Conservation (phyloP, 2,329 filamentous ascomycete genomes). For the Colletotrichum sidae region DNA sequence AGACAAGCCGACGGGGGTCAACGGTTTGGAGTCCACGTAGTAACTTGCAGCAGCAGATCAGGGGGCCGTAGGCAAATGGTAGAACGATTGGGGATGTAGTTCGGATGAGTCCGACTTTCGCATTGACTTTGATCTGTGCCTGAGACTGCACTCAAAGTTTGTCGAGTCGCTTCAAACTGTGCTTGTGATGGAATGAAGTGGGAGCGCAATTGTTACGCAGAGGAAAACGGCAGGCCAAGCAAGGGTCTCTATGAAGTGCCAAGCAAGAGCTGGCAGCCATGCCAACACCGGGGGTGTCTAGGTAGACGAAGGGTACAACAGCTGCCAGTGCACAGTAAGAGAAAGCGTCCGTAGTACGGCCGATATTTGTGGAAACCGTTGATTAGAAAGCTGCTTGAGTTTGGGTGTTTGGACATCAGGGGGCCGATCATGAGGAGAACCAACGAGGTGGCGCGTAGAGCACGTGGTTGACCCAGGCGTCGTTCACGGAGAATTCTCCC, state of each 20-base stretch:
- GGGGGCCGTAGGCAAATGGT: slow-evolving; percentile 9
- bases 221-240: background rate
- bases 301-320: slow-evolving; percentile 1
- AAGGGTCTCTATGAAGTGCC: background rate
- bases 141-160: no score
- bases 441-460: background rate
- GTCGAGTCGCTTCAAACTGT: no score
- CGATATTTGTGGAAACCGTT: slow-evolving; percentile 28
- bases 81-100: slow-evolving; percentile 8
- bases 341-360: slow-evolving; percentile 30
- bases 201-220: slow-evolving; percentile 17
- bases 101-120: slow-evolving; percentile 10
- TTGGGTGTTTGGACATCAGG: background rate
- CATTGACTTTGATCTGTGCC: no score
- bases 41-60: slow-evolving; percentile 29
- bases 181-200: background rate
- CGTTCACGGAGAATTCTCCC: background rate
- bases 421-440: background rate
- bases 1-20: slow-evolving; percentile 51
- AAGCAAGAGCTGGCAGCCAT: background rate
- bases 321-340: slow-evolving; percentile 18
- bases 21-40: slow-evolving; percentile 52
- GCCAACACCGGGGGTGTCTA: background rate
- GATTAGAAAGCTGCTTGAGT: slow-evolving; percentile 7
- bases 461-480: slow-evolving; percentile 7